These are phyloP conservation scores for Naganishia vaughanmartiniae DNA, from an alignment of 768 basidiomycete genomes.

Conservation along the genomic window DNA sequence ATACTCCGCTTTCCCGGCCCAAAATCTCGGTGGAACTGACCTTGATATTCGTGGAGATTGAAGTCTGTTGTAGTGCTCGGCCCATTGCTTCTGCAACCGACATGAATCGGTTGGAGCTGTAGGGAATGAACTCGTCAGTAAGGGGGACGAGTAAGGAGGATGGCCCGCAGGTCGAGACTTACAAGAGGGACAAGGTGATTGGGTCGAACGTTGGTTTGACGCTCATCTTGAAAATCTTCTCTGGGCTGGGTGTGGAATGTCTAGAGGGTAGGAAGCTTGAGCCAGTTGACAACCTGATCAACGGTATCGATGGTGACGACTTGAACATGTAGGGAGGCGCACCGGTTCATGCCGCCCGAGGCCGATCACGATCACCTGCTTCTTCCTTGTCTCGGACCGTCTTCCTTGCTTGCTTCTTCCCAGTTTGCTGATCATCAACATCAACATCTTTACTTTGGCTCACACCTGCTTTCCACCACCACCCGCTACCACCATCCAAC, in stretches of 20 bases:
- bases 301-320: no score
- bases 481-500: background rate
- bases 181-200: conserved; percentile 30
- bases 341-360: no score
- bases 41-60: conserved; percentile 92
- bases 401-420: background rate
- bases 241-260: no score
- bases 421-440: background rate
- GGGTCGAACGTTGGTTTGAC: conserved; percentile 19
- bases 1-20: background rate
- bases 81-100: conserved; percentile 96
- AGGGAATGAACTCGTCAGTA: conserved; percentile 50
- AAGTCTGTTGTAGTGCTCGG: conserved; percentile 79
- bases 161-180: conserved; percentile 4
- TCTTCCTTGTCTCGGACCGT: background rate
- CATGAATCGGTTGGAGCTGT: conserved; percentile 92
- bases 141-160: no score
- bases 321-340: no score
- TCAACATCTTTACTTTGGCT: background rate
- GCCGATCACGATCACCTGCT: background rate
- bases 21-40: no score
- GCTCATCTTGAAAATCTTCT: background rate
- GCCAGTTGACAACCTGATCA: no score
- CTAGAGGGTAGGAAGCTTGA: no score
- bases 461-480: background rate